Conservation (phyloP, 306 rosid species). For the Cyamopsis tetragonoloba region DNA sequence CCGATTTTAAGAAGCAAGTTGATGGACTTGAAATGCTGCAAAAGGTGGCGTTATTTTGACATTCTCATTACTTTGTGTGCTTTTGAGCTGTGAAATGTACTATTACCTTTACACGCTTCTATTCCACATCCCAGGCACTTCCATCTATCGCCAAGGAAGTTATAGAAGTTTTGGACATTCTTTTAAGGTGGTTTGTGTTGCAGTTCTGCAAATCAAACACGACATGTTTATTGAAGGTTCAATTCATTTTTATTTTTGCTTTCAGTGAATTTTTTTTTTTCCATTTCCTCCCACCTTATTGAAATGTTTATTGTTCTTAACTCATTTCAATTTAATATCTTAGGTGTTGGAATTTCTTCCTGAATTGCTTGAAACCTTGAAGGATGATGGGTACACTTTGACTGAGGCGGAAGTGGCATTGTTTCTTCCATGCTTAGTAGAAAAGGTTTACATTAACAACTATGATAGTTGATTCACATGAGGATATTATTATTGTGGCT, state of each 20-base stretch:
- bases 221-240: constrained; percentile 90
- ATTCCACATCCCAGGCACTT: constrained; percentile 63
- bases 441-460: constrained; percentile 58
- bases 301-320: neutral
- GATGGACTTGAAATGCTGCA: constrained; percentile 96
- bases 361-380: constrained; percentile 74
- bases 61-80: neutral
- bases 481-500: neutral
- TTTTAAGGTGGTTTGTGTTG: constrained; percentile 88
- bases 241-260: neutral
- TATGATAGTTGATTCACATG: neutral
- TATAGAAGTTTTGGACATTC: constrained; percentile 88
- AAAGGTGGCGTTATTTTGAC: constrained; percentile 50
- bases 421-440: constrained; percentile 87
- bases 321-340: constrained; percentile 15
- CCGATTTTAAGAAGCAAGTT: constrained; percentile 96
- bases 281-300: neutral
- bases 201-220: constrained; percentile 99
- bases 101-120: neutral
- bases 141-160: constrained; percentile 76
- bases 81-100: constrained; percentile 4
- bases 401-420: constrained; percentile 91
- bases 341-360: constrained; percentile 98
- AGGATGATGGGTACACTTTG: constrained; percentile 72
- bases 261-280: neutral